phyloP scores from a whole-genome alignment of 75 land plant genomes.

The Cunninghamia lanceolata region DNA sequence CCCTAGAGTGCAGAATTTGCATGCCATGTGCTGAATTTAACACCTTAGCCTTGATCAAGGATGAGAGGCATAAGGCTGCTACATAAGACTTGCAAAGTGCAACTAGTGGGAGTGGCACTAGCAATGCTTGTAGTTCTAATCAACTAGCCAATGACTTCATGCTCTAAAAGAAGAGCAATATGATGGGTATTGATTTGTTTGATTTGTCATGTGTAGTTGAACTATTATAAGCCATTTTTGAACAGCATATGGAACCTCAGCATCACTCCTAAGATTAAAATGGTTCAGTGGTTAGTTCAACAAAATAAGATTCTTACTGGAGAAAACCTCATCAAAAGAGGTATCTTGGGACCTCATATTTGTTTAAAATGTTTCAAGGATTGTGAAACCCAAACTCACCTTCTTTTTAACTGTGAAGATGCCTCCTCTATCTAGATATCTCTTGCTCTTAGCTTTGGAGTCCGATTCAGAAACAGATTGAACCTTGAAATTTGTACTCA shows the following conservation, averaged over 20 bases:
- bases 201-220: no score
- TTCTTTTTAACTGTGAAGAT: background rate
- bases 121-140: no score
- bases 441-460: background rate
- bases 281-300: background rate
- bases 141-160: no score
- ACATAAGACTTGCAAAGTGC: no score
- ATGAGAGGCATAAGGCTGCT: no score
- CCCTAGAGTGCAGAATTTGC: no score
- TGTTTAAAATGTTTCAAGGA: background rate
- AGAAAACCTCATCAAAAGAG: background rate
- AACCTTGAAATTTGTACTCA: background rate
- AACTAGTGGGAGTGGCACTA: no score
- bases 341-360: background rate
- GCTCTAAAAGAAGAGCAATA: no score
- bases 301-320: background rate
- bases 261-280: background rate
- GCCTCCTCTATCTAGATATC: background rate
- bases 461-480: background rate
- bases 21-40: no score
- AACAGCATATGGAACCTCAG: background rate
- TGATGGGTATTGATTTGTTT: no score
- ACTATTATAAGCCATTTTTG: no score
- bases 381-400: background rate
- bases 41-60: no score